Evolutionary conservation across 2,329 filamentous ascomycete species (phyloP), one percentile per base, ranked within the genome.

Genomic region (Teratosphaeria zuluensis): DNA sequence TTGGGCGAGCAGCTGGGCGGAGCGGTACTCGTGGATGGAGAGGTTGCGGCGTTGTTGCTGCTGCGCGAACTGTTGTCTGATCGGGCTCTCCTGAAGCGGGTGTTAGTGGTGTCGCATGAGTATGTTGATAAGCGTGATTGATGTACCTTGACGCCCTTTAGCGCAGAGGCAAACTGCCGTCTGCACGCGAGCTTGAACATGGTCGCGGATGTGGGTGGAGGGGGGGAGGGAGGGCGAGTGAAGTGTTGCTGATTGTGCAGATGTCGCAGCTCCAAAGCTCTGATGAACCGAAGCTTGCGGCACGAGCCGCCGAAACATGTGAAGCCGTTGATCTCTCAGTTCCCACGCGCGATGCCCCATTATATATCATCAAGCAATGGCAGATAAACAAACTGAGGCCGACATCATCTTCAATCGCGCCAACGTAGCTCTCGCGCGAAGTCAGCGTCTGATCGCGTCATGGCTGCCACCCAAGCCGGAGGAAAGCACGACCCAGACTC

Each of bases 11-110:
- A 99, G 86, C 76, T 92, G 89, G 70, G 91, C 90, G 70, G 94
- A 96, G 72, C 92, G 88, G 80, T 96, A 97, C 81, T 99, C 94
- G 82, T 99, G 94, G 73, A 99, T 96, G 74, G 90, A 94, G 74
- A 99, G 84, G 73, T 88, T 86, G 80, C 94, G 85, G 78, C 83
- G 84, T 79, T 96, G 84, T 79, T 96, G 87, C 72, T 63, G 65
- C 57, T 58, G 54, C 59, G 62, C 53, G 83, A 79, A 76, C 69
- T 74, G 77, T 70, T 74, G 77, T 70, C 77, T 78, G 65, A 81
- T 68, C 60, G 81, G 77, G 56, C 77, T 76, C 70, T 85, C 82
- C 78, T 89, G 80, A n/a, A 21, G 11, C 24, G 38, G 31, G 14
- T 51, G n/a, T 35, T 56, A 56, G 35, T 32, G 32, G 35, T 32